Base-by-base conservation (phyloP, 2,329 filamentous ascomycete species). In the Arthroderma uncinatum region DNA sequence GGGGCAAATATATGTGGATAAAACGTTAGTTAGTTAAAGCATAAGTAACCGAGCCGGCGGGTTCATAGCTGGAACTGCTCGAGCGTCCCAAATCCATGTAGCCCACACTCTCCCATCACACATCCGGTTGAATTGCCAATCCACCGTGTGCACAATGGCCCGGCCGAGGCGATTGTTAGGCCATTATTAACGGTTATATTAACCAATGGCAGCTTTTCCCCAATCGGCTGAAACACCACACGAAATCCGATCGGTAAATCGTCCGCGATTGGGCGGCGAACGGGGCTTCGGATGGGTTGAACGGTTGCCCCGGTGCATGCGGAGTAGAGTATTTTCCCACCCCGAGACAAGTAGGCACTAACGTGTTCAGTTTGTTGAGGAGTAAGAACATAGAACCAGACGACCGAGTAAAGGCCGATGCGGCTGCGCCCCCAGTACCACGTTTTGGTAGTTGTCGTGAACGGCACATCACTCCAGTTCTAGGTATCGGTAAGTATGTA, bases 381-480 rank as follows among this genome's bases (percentile, higher is more conserved):
- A 5, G 57, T 57, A 16, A 72, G 56, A 1, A 66, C 64, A 56
- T 72, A 68, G 59, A 76, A 73, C 74, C 74, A 78, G 21, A 78
- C 71, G 23, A 77, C 59, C 1, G 72, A 71, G 66, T 76, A 76
- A 0, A 66, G 62, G 0, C 73, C 75, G 0, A 76, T 56, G 21
- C 65, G 66, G 2, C 65, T 74, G 57, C 76, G 76, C n/a, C 76
- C 75, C 73, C 73, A 76, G 62, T 75, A 74, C 58, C 70, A 75
- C 33, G 66, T 70, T 33, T 59, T 56, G 7, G 72, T 62, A 14
- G 62, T 66, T 3, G 64, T 56, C 9, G 56, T 30, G 56, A 77
- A 73, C 1, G 73, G 69, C 28, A 59, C 59, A 57, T 72, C 65
- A 3, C 69, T 69, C 74, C 75, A 77, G 60, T 77, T 77, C 73